Percentiles rank a stretch among this genome's conserved stretches.
phyloP scores from a whole-genome alignment of 108 stramenopile genomes.

The Nannochloropsis gaditana region DNA sequence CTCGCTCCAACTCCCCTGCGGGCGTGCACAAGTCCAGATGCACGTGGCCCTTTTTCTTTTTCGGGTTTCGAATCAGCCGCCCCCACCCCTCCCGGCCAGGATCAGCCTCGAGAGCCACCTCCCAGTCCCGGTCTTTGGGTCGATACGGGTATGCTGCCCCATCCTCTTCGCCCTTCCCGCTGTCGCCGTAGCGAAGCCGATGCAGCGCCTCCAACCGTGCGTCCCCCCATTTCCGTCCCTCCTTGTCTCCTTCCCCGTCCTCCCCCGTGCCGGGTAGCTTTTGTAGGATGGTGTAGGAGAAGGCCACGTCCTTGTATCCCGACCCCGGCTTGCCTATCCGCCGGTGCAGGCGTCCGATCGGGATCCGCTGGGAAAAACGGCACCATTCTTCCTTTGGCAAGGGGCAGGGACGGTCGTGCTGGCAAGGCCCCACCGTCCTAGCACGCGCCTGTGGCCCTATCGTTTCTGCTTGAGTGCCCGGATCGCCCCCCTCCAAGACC shows the following conservation, averaged over 20 bases:
- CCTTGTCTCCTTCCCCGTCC: neutral
- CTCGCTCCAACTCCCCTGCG: neutral
- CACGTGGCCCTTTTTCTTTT: constrained; percentile 7
- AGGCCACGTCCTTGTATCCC: constrained; percentile 1
- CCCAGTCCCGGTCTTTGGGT: neutral
- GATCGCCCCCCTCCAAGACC: neutral
- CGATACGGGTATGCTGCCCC: neutral
- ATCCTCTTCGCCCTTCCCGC: neutral
- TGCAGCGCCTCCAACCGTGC: neutral
- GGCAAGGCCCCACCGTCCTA: neutral
- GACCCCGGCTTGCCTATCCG: neutral
- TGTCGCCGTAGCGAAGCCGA: neutral
- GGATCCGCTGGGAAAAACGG: neutral
- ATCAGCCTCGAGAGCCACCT: neutral
- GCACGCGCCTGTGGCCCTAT: neutral
- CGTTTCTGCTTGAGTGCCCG: neutral
- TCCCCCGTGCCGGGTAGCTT: neutral
- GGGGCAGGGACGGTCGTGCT: neutral
- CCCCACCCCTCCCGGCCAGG: neutral
- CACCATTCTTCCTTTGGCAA: constrained; percentile 1
- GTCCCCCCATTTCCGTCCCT: neutral
- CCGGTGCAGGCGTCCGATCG: neutral
- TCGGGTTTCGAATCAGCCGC: neutral
- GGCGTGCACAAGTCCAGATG: neutral
- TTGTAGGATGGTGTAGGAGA: neutral